Conservation (phyloP, 2,329 filamentous ascomycete genomes). For the Penicillium italicum region DNA sequence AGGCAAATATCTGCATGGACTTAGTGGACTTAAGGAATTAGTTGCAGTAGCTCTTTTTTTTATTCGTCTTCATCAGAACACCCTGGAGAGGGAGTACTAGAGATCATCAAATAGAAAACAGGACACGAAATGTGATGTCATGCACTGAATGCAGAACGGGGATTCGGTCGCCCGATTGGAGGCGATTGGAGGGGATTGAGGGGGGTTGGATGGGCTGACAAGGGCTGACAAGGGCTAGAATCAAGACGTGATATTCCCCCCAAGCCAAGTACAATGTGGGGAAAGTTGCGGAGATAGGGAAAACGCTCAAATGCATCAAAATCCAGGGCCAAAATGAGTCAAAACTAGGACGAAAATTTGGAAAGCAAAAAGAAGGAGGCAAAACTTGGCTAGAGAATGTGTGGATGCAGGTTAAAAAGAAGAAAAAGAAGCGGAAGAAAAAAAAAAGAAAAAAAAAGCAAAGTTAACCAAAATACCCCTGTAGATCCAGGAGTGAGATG, state of each 20-base stretch:
- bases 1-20: background rate
- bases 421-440: background rate
- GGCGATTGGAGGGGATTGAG: background rate
- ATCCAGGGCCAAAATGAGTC: constrained; percentile 17
- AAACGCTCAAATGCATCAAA: constrained; percentile 27
- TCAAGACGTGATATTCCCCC: constrained; percentile 14
- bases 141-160: constrained; percentile 8
- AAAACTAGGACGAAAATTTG: constrained; percentile 4
- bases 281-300: constrained; percentile 15
- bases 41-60: background rate
- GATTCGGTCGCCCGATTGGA: constrained; percentile 5
- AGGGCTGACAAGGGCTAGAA: constrained; percentile 16
- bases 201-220: background rate
- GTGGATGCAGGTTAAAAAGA: constrained; percentile 1
- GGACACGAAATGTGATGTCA: constrained; percentile 15
- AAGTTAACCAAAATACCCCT: constrained; percentile 4
- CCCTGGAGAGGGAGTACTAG: background rate
- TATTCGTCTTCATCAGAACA: background rate
- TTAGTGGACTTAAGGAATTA: background rate
- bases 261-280: constrained; percentile 6
- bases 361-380: background rate
- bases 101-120: constrained; percentile 13
- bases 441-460: background rate
- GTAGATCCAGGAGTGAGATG: constrained; percentile 14
- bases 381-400: constrained; percentile 9